Percentiles rank a stretch among this genome's conserved stretches.
phyloP scores from a whole-genome alignment of 169 alveolate species.

The Theileria luwenshuni region DNA sequence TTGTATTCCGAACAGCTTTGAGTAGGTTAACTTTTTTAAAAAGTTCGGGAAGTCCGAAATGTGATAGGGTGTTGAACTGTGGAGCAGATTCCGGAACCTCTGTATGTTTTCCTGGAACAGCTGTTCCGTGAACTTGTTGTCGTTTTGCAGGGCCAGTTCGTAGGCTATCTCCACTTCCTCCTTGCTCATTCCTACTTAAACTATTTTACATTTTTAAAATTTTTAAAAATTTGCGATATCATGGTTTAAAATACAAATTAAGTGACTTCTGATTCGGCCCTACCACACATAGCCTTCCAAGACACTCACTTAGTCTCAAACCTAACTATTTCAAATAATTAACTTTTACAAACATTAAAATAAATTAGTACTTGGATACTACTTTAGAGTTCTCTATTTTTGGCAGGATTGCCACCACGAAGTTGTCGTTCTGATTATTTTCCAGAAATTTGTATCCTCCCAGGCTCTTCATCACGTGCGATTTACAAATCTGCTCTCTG shows the following conservation, averaged over 20 bases:
- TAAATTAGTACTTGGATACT: slow-evolving; percentile 5
- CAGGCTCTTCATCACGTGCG: slow-evolving; percentile 64
- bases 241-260: neutral
- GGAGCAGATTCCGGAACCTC: slow-evolving; percentile 48
- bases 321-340: neutral
- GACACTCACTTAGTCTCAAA: too few relatives aligned
- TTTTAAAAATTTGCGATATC: neutral
- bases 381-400: slow-evolving; percentile 31
- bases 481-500: slow-evolving; percentile 52
- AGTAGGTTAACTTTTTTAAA: slow-evolving; percentile 36
- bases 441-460: slow-evolving; percentile 65
- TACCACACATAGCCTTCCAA: too few relatives aligned
- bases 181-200: neutral
- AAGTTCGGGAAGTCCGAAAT: slow-evolving; percentile 54
- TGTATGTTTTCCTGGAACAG: slow-evolving; percentile 54
- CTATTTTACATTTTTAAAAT: too few relatives aligned
- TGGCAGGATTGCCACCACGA: slow-evolving; percentile 60
- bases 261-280: too few relatives aligned
- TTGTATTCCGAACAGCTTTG: slow-evolving; percentile 55
- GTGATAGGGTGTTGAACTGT: slow-evolving; percentile 44
- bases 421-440: slow-evolving; percentile 49
- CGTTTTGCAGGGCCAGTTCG: slow-evolving; percentile 58
- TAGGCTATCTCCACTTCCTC: slow-evolving; percentile 60
- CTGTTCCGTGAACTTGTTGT: slow-evolving; percentile 57
- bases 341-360: slow-evolving; percentile 5